These are phyloP conservation scores for Fraxinus baroniana DNA, from an alignment of 305 asterid species.

Conservation along the genomic window DNA sequence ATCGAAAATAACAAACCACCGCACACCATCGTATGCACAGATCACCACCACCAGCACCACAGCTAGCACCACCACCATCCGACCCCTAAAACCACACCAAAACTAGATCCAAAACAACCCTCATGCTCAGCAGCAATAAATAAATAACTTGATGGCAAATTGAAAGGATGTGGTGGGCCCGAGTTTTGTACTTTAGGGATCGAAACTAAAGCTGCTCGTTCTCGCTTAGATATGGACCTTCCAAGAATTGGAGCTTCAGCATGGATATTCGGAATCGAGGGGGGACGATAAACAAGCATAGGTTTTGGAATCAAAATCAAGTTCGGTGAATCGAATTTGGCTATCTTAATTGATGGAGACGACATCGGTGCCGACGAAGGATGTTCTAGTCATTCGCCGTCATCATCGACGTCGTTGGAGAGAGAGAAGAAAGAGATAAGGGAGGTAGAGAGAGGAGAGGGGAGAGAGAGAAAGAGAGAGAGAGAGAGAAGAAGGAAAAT, in stretches of 20 bases:
- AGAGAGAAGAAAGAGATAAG: too few species aligned
- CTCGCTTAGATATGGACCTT: slow-evolving; percentile 76
- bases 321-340: slow-evolving; percentile 19
- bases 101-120: too few species aligned
- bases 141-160: slow-evolving; percentile 41
- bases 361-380: not conserved
- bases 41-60: too few species aligned
- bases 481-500: too few species aligned
- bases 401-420: too few species aligned
- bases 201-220: slow-evolving; percentile 49
- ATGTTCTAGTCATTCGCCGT: too few species aligned
- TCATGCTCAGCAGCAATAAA: not conserved
- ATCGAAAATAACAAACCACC: too few species aligned
- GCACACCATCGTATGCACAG: too few species aligned
- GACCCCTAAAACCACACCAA: too few species aligned
- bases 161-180: slow-evolving; percentile 9
- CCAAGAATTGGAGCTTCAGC: slow-evolving; percentile 59
- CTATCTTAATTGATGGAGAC: slow-evolving; percentile 43
- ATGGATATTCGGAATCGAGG: slow-evolving; percentile 16
- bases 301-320: slow-evolving; percentile 19
- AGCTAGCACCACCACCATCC: too few species aligned
- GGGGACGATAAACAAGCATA: slow-evolving; percentile 10
- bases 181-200: slow-evolving; percentile 18
- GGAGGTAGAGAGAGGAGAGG: too few species aligned
- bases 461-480: too few species aligned